A percentile compares a stretch with the other conserved stretches of the same genome.
These are phyloP conservation scores for Euphorbia celastroides DNA, from an alignment of 441 rosid genomes.

Conservation along the genomic window DNA sequence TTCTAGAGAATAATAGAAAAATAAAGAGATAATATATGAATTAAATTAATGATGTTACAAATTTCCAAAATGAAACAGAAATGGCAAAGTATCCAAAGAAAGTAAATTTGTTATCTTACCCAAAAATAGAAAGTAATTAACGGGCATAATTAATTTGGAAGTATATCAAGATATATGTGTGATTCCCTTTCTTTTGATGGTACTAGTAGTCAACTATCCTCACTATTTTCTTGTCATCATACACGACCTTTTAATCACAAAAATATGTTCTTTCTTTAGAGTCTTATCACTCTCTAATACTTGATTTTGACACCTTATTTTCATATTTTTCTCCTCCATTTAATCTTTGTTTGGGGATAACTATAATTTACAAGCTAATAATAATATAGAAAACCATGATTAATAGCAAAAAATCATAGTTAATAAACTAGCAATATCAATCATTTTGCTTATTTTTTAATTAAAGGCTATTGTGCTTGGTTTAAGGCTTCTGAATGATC, in stretches of 20 bases:
- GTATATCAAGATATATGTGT: constrained; percentile 3
- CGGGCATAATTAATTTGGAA: constrained; percentile 14
- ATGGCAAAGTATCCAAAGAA: constrained; percentile 6
- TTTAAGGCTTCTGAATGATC: too few species aligned
- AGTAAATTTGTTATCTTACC: constrained; percentile 13
- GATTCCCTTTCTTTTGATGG: constrained; percentile 3
- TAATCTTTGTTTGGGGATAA: too few species aligned
- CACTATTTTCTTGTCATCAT: constrained; percentile 11
- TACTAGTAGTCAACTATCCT: constrained; percentile 13
- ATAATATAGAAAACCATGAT: too few species aligned
- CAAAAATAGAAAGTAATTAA: constrained; percentile 7
- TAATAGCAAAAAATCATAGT: too few species aligned
- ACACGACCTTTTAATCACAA: constrained; percentile 1
- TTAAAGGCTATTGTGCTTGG: too few species aligned
- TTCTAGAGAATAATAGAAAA: neutral
- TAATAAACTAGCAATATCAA: too few species aligned
- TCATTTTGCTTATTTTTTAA: too few species aligned
- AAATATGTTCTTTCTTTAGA: neutral
- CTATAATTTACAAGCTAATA: neutral
- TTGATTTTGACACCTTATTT: neutral
- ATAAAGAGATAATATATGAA: constrained; percentile 2
- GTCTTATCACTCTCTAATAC: neutral
- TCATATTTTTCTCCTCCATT: neutral
- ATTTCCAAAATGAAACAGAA: constrained; percentile 10
- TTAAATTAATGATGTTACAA: constrained; percentile 8